A percentile compares a stretch with the other conserved stretches of the same genome.
Conservation (phyloP, 1,139 yeast species). For the Sugiyamaella paludigena region DNA sequence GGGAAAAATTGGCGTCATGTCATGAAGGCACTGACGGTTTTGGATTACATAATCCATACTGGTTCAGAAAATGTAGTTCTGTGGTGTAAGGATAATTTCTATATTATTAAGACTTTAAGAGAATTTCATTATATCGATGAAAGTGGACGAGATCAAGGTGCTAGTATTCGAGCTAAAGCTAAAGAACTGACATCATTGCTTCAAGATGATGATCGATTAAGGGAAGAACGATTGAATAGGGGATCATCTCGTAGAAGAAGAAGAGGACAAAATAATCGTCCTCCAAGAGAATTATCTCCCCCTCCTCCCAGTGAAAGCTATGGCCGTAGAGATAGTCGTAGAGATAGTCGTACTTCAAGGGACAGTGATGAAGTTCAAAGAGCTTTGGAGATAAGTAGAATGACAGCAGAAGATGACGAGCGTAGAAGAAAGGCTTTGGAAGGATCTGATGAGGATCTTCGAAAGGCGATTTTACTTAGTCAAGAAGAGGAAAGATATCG, state of each 20-base stretch:
- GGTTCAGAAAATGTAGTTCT: slow-evolving; percentile 91
- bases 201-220: slow-evolving; percentile 79
- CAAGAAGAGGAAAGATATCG: slow-evolving; percentile 74
- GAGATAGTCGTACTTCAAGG: slow-evolving; percentile 1
- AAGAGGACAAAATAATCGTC: slow-evolving; percentile 15
- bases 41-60: slow-evolving; percentile 81
- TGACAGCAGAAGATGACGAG: slow-evolving; percentile 87
- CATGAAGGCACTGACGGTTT: slow-evolving; percentile 75
- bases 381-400: slow-evolving; percentile 78
- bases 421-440: slow-evolving; percentile 44
- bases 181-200: slow-evolving; percentile 79
- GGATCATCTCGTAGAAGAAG: slow-evolving; percentile 25
- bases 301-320: slow-evolving; percentile 21
- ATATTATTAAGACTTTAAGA: slow-evolving; percentile 83
- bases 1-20: slow-evolving; percentile 99
- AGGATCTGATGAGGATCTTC: slow-evolving; percentile 66
- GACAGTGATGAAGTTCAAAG: slow-evolving; percentile 63
- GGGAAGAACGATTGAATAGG: slow-evolving; percentile 63
- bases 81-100: slow-evolving; percentile 92
- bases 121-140: slow-evolving; percentile 89
- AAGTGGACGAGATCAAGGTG: slow-evolving; percentile 81
- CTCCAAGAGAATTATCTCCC: slow-evolving; percentile 17
- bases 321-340: slow-evolving; percentile 52
- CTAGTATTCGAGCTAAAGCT: slow-evolving; percentile 84
- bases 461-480: slow-evolving; percentile 77